Evolutionary conservation across 352 stramenopile species (phyloP), one percentile per base, ranked within the genome.

Genomic region (Globisporangium okanoganense): DNA sequence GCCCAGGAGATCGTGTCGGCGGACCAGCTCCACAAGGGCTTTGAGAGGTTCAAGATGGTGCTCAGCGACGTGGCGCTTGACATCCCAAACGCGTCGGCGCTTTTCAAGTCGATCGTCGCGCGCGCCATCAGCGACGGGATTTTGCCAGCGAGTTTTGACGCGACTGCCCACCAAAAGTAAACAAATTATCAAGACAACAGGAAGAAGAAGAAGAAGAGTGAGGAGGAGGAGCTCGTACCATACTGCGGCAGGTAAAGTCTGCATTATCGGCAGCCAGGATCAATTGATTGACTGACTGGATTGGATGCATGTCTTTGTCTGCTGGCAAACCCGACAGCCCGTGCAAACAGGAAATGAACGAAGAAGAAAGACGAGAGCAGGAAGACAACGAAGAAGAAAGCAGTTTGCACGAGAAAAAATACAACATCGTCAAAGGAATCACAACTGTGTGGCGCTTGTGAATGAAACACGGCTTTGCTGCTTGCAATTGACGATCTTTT

Each of bases 1-100:
- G 62, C 82, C 18, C 70, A 92, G 67, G 69, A 92, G 58, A 74
- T 86, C 50, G 74, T 86, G 55, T 82, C 76, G 44, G 25, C 52
- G 6, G 69, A 67, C 27, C 86, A 95, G 61, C 61, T 95, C 33
- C 62, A 75, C 48, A 95, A 95, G 66, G 86, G 86, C 47, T 92
- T 95, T 59, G 80, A 92, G 72, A 76, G 79, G 58, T 90, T 95
- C 56, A 89, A 88, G 55, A 58, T 84, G 50, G 77, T 83, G 20
- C 62, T 88, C 44, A 58, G 78, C 40, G 80, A 90, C 55, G 74
- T 90, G 18, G 73, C 79, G 43, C 72, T 90, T 40, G 80, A 90
- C 64, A 87, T 90, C 18, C 80, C 80, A 16, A 85, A 83, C 43
- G 80, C 80, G 4, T 61, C 73, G 6, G 50, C 62, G 24, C 55